Base-by-base conservation (phyloP, 257 asterid species). In the Fraxinus americana region DNA sequence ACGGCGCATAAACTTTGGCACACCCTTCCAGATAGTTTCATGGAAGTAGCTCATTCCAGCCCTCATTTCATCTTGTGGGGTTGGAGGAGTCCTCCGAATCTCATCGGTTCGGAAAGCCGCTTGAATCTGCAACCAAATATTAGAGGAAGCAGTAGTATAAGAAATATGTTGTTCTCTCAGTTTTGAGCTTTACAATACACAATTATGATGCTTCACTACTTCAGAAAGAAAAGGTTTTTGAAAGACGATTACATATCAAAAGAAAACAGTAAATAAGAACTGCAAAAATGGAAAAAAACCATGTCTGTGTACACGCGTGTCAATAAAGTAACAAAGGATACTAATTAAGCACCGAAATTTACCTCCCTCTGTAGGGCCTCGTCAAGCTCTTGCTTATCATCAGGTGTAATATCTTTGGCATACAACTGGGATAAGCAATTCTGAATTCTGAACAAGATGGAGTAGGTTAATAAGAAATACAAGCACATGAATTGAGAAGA, bases 61-160 rank as follows among this genome's bases (percentile, higher is more conserved):
- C 73, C 91, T 88, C 91, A 88, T 88, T 79, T 88, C 90, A 54
- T 88, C 92, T 82, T 88, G 92, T n/a, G 90, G 92, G 11, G 87
- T 79, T 9, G 90, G 92, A 57, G 88, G 87, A 21, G 82, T 82
- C 78, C 92, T 88, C 69, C 89, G 84, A 52, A 88, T 88, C 80
- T 88, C 91, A 68, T 88, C 91, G 50, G 91, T 88, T 70, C 90
- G 87, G 48, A 88, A 88, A 77, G 90, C 90, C 78, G 91, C 91
- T 82, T 88, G 91, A 74, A 88, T 86, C 91, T 88, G 80, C 63
- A 72, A 65, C 35, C 41, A 67, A 10, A 79, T 29, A 67, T 5
- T 21, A n/a, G 25, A 36, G 25, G 61, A 41, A 74, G 3, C 5
- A 16, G 67, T 27, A 76, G 48, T 36, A 7, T 21, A 41, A 72